Base-by-base conservation (phyloP, 106 monocot species). In the Triglochin maritima region DNA sequence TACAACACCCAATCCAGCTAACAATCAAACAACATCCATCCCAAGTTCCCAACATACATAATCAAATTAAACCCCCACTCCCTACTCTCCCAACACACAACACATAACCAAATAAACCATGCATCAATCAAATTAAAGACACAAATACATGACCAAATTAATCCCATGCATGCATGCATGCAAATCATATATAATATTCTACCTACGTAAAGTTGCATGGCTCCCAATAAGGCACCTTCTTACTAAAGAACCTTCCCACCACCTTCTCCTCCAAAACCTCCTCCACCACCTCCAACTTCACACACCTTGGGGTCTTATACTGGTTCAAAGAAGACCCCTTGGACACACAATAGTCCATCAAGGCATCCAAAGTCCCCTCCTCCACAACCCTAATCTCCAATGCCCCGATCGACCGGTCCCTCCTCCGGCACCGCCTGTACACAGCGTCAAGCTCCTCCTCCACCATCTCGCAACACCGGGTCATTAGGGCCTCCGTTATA, bases 271-370 rank as follows among this genome's bases (percentile, higher is more conserved):
- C 74, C 49, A 89, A 47, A 14, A 89, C 11, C 15, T 49, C 48
- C 9, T 86, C 81, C 1, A 81, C 83, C 68, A 65, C 83, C 68
- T 59, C 55, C n/a, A 83, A 71, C 62, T 76, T 79, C 43, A 89
- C 79, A 74, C 86, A 86, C 64, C 86, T 50, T 14, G 89, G 89
- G 45, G 89, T 89, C 81, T 89, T 89, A 77, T 89, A 89, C 74
- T 89, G 89, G 79, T 89, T 89, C 70, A 89, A 81, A 44, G 89
- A 89, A 7, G 89, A 89, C 5, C 89, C 89, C 17, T 68, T 76
- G 2, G 83, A 79, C 64, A 89, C 75, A 64, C 89, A 89, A 5
- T 79, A 64, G 59, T 89, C 89, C 89, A 89, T 89, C 62, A 89
- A 47, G 5, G 77, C 79, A 57, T 89, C 89, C 64, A 89, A 89